phyloP scores from a whole-genome alignment of 1,284 basidiomycete species.

The Psilocybe mexicana region DNA sequence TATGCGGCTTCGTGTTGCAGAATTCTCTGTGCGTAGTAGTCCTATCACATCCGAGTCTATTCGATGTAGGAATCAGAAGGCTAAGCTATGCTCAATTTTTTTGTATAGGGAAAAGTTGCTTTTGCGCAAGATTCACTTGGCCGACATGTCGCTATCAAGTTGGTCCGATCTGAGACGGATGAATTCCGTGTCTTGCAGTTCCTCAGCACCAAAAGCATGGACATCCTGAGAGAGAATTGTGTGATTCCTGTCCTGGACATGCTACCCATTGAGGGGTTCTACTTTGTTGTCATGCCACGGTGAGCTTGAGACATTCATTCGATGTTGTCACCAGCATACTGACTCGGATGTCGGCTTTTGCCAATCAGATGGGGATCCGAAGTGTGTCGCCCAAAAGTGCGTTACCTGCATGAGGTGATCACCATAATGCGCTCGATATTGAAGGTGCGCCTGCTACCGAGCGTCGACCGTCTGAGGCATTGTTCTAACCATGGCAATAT shows the following conservation, averaged over 20 bases:
- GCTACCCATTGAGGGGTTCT: slow-evolving; percentile 13
- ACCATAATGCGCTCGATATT: slow-evolving; percentile 7
- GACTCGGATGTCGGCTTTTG: background rate
- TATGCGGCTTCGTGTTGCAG: no score
- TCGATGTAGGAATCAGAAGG: no score
- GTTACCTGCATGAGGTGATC: background rate
- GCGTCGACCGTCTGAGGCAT: no score
- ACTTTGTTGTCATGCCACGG: slow-evolving; percentile 25
- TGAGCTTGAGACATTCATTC: background rate
- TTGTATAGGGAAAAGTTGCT: slow-evolving; percentile 1
- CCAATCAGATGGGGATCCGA: slow-evolving; percentile 5
- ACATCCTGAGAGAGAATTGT: slow-evolving; percentile 15
- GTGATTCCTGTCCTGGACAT: slow-evolving; percentile 22
- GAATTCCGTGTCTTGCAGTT: slow-evolving; percentile 20
- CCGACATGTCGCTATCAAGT: slow-evolving; percentile 24
- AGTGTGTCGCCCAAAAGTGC: background rate
- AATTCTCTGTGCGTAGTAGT: background rate
- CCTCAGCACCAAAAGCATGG: slow-evolving; percentile 9
- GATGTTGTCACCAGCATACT: background rate
- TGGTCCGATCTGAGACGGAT: slow-evolving; percentile 15
- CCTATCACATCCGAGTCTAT: no score
- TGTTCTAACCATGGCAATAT: no score
- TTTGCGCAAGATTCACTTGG: slow-evolving; percentile 19
- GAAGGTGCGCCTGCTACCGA: background rate
- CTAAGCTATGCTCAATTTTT: no score